These are phyloP conservation scores for Macrolepiota albuminosa DNA, from an alignment of 768 basidiomycete species.

Conservation along the genomic window DNA sequence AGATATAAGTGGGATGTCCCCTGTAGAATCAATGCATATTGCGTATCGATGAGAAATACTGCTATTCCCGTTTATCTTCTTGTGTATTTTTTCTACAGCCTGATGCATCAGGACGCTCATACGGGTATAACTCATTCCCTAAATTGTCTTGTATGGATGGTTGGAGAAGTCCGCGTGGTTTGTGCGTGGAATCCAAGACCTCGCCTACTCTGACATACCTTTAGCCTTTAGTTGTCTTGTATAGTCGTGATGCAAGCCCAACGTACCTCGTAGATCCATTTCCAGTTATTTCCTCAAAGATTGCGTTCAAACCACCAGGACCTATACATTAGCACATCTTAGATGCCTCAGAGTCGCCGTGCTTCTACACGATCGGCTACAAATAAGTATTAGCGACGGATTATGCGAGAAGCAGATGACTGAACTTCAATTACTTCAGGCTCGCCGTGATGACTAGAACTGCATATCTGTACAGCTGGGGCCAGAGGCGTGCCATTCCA, in stretches of 20 bases:
- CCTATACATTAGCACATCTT: slow-evolving; percentile 53
- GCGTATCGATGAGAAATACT: background rate
- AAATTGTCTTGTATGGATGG: slow-evolving; percentile 56
- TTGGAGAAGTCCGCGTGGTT: slow-evolving; percentile 25
- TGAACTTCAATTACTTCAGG: slow-evolving; percentile 15
- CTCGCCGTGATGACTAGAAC: background rate
- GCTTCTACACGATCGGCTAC: slow-evolving; percentile 20
- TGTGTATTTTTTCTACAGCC: background rate
- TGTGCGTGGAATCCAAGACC: slow-evolving; percentile 25
- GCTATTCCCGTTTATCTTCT: slow-evolving; percentile 3
- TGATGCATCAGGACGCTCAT: background rate
- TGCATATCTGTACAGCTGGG: background rate
- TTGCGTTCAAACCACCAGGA: slow-evolving; percentile 58
- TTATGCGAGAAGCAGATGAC: background rate
- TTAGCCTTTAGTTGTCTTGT: background rate
- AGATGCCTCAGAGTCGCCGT: slow-evolving; percentile 21
- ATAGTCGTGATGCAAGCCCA: background rate
- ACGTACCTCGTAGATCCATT: slow-evolving; percentile 55
- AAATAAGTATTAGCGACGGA: background rate
- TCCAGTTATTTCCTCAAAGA: slow-evolving; percentile 64
- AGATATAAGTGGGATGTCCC: background rate
- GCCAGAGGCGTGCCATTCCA: too few relatives aligned
- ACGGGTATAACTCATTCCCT: slow-evolving; percentile 58
- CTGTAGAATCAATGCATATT: background rate
- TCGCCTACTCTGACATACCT: slow-evolving; percentile 43